Percentiles rank a stretch among this genome's conserved stretches.
These are phyloP conservation scores for Coleophoma cylindrospora DNA, from an alignment of 2,329 filamentous ascomycete genomes.

Conservation along the genomic window DNA sequence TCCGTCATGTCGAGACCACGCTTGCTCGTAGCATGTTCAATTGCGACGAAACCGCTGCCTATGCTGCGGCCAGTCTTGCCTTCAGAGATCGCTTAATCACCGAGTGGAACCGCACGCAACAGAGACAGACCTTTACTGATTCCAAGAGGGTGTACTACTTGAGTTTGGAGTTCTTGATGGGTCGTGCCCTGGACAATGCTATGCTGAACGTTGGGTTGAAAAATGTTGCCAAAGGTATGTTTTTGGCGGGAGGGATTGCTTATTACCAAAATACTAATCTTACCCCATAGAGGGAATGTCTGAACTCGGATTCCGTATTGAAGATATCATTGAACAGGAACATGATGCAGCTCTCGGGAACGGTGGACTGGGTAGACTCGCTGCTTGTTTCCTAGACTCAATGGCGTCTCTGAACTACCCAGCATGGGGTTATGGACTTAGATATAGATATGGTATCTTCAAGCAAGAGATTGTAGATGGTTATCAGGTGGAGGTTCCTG, in stretches of 20 bases:
- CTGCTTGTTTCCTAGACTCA: conserved; percentile 95
- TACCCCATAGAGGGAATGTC: conserved; percentile 63
- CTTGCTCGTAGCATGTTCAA: conserved; percentile 96
- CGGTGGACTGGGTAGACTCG: conserved; percentile 88
- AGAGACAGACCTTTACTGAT: conserved; percentile 86
- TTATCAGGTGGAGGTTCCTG: conserved; percentile 95
- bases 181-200: conserved; percentile 91
- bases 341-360: conserved; percentile 96
- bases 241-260: background rate
- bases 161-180: conserved; percentile 97
- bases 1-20: conserved; percentile 94
- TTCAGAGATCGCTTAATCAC: conserved; percentile 90
- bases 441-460: conserved; percentile 97
- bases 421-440: conserved; percentile 93
- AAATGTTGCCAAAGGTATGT: conserved; percentile 70
- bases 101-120: conserved; percentile 98
- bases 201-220: conserved; percentile 96
- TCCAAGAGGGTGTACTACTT: conserved; percentile 96
- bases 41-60: conserved; percentile 91
- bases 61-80: conserved; percentile 84
- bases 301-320: conserved; percentile 93
- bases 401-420: conserved; percentile 91
- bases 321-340: conserved; percentile 91
- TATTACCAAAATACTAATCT: conserved; percentile 5
- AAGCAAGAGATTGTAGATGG: conserved; percentile 98